Conservation (phyloP, 2,329 filamentous ascomycete species). For the Pyrenophora tritici-repentis region DNA sequence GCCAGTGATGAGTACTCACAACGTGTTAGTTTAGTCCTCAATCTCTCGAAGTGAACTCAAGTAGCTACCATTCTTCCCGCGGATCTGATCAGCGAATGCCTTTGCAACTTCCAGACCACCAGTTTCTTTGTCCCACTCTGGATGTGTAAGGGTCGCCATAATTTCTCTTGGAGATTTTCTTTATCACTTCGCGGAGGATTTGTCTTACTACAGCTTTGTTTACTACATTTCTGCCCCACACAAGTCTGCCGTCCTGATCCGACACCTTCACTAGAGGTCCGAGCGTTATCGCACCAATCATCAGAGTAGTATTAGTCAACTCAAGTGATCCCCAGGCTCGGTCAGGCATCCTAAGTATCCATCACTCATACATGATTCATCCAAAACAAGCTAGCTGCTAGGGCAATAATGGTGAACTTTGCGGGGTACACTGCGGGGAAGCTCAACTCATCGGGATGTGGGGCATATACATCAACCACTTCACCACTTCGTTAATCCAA, state of each 20-base stretch:
- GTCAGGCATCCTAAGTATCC: no score
- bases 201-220: no score
- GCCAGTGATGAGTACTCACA: constrained; percentile 47
- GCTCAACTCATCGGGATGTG: constrained; percentile 20
- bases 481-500: constrained; percentile 4
- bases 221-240: no score
- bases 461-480: constrained; percentile 17
- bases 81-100: constrained; percentile 35
- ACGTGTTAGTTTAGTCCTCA: not conserved
- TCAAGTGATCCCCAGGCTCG: no score
- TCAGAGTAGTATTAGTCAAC: not conserved
- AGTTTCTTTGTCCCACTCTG: constrained; percentile 39
- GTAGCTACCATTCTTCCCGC: constrained; percentile 31
- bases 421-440: constrained; percentile 34
- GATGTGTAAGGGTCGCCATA: constrained; percentile 39
- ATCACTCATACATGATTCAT: not conserved
- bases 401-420: constrained; percentile 1
- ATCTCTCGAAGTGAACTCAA: fast-evolving
- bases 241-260: no score
- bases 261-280: not conserved
- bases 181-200: no score
- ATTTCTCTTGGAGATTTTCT: no score
- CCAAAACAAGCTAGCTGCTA: constrained; percentile 7
- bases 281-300: not conserved
- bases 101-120: constrained; percentile 40